Percentiles rank a stretch among this genome's conserved stretches.
Conservation (phyloP, 1,139 yeast genomes). For the Taphrina flavorubra region DNA sequence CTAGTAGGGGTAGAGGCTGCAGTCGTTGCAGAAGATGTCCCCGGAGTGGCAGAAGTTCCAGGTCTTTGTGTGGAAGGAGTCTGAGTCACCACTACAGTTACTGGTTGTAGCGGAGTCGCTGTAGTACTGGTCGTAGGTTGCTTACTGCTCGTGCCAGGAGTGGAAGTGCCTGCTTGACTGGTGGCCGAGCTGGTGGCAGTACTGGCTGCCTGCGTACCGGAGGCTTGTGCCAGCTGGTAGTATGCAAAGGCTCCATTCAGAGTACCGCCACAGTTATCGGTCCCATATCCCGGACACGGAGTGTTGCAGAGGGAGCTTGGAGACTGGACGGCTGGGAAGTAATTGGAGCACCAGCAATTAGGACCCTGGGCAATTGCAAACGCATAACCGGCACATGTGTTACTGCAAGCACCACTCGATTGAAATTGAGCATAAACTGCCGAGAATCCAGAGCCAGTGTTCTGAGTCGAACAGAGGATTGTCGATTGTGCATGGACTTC, state of each 20-base stretch:
- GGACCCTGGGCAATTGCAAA: slow-evolving; percentile 62
- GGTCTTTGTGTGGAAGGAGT: slow-evolving; percentile 21
- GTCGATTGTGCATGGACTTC: slow-evolving; percentile 18
- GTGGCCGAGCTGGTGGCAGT: slow-evolving; percentile 9
- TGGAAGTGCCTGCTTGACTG: neutral
- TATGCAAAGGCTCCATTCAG: slow-evolving; percentile 47
- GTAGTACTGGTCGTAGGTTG: slow-evolving; percentile 12
- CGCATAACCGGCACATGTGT: slow-evolving; percentile 58
- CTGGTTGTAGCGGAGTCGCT: slow-evolving; percentile 32
- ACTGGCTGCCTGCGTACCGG: slow-evolving; percentile 27
- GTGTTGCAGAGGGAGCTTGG: slow-evolving; percentile 55
- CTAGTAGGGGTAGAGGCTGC: slow-evolving; percentile 49
- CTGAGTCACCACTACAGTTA: slow-evolving; percentile 32
- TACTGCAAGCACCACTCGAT: slow-evolving; percentile 64
- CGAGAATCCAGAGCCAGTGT: slow-evolving; percentile 43
- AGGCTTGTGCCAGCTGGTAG: slow-evolving; percentile 35
- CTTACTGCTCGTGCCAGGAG: slow-evolving; percentile 19
- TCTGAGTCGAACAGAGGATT: slow-evolving; percentile 25
- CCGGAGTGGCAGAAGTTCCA: slow-evolving; percentile 23
- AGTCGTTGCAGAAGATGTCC: slow-evolving; percentile 21
- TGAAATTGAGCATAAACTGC: slow-evolving; percentile 50
- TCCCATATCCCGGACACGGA: slow-evolving; percentile 58
- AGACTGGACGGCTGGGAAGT: slow-evolving; percentile 56
- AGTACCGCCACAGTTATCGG: slow-evolving; percentile 57
- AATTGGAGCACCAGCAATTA: slow-evolving; percentile 67